Percentiles rank a stretch among this genome's conserved stretches.
Evolutionary conservation across 2,329 filamentous ascomycete genomes (phyloP).

Genomic region (Calonectria hongkongensis): DNA sequence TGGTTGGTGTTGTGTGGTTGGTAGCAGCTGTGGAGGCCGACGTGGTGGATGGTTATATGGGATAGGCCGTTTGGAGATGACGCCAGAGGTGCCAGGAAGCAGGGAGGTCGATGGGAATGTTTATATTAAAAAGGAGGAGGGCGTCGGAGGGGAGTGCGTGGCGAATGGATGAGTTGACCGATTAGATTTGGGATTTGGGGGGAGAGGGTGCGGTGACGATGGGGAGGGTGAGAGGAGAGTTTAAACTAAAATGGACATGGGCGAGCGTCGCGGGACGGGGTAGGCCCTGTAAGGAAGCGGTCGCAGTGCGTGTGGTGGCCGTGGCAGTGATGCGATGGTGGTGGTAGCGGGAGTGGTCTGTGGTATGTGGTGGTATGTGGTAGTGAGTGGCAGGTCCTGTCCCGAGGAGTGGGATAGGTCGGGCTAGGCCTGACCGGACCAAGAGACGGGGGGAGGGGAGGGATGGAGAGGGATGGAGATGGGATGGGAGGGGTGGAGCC

Average conservation of each 20-base stretch:
- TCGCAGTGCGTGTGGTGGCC: slow-evolving; percentile 9
- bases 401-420: slow-evolving; percentile 16
- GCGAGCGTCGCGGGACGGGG: slow-evolving; percentile 39
- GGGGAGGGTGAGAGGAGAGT: slow-evolving; percentile 44
- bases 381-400: slow-evolving; percentile 21
- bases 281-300: slow-evolving; percentile 23
- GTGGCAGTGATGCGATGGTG: slow-evolving; percentile 17
- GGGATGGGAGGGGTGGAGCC: slow-evolving; percentile 26
- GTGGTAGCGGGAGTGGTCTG: slow-evolving; percentile 15
- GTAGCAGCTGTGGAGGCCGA: not conserved
- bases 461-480: slow-evolving; percentile 24
- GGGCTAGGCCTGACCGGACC: slow-evolving; percentile 11
- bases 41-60: slow-evolving; percentile 29
- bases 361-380: slow-evolving; percentile 19
- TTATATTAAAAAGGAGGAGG: slow-evolving; percentile 27
- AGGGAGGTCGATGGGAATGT: slow-evolving; percentile 16
- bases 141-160: slow-evolving; percentile 33
- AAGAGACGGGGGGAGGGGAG: not conserved
- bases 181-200: slow-evolving; percentile 36
- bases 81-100: not conserved
- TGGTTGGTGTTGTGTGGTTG: not conserved
- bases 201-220: slow-evolving; percentile 35
- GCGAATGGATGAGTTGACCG: slow-evolving; percentile 42
- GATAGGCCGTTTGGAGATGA: slow-evolving; percentile 11
- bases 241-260: slow-evolving; percentile 50